Evolutionary conservation across 1,284 basidiomycete genomes (phyloP).

Genomic region (Vanrija humicola): DNA sequence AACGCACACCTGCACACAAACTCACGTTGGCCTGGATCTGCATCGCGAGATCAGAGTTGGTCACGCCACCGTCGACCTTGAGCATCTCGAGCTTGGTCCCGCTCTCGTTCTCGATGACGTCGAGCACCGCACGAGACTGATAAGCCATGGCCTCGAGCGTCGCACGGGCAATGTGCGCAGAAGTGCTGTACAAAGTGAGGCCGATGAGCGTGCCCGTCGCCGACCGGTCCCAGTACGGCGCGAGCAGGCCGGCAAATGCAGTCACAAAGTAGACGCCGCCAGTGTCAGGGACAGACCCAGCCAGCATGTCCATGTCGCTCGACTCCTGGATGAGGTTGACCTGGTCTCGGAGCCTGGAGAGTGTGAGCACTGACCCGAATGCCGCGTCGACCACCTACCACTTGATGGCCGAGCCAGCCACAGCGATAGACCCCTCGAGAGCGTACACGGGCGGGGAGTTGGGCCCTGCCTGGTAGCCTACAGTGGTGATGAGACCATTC

Average conservation of each 20-base stretch:
- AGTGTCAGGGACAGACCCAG: conserved; percentile 69
- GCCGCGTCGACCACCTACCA: conserved; percentile 55
- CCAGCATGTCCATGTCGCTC: conserved; percentile 80
- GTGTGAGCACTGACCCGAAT: background rate
- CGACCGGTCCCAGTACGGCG: conserved; percentile 56
- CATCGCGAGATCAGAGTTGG: conserved; percentile 74
- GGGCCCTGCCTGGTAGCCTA: conserved; percentile 88
- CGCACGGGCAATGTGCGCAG: conserved; percentile 87
- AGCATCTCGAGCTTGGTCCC: conserved; percentile 67
- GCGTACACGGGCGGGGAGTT: conserved; percentile 79
- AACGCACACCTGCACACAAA: background rate
- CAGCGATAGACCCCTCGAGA: conserved; percentile 89
- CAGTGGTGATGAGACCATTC: conserved; percentile 82
- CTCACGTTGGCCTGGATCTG: conserved; percentile 74
- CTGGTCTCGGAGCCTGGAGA: conserved; percentile 72
- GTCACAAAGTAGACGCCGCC: conserved; percentile 97
- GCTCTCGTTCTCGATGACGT: conserved; percentile 64
- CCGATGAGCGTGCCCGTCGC: conserved; percentile 47
- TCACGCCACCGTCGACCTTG: conserved; percentile 93
- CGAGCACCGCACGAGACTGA: conserved; percentile 86
- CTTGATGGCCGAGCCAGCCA: conserved; percentile 91
- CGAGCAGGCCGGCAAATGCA: conserved; percentile 86
- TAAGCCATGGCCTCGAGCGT: conserved; percentile 76
- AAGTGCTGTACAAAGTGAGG: conserved; percentile 86
- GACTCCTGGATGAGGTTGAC: conserved; percentile 78